Base-by-base conservation (phyloP, 2,329 filamentous ascomycete species). In the Alternaria infectoria region DNA sequence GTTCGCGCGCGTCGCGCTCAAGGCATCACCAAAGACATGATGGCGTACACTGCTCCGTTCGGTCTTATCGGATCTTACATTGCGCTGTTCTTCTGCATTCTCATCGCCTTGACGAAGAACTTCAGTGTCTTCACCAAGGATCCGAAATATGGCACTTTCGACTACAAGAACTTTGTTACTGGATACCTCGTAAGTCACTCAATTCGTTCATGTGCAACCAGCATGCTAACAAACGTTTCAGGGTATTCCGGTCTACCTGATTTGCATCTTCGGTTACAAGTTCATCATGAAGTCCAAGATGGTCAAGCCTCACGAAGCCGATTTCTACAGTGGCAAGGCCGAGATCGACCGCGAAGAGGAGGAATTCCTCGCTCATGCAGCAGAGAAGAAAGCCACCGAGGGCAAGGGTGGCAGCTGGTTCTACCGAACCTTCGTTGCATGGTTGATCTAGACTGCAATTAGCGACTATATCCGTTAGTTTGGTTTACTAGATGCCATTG, bases 61-160 rank as follows among this genome's bases (percentile, higher is more conserved):
- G 91, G 92, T n/a, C 81, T 88, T 40, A 86, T 78, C 65, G 93
- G 92, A 11, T 93, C 90, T 0, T 88, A 88, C 74, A 82, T 83
- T 62, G 90, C 90, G 0, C 84, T 96, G 3, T 82, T 84, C 74
- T 89, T 93, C 81, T 93, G 91, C 81, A 84, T 86, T 73, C 76
- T 96, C 32, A 91, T 96, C 65, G 87, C 90, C 2, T 76, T 96
- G 55, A 95, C 92, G 74, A 96, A 96, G 86, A 94, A 93, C 84
- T 96, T 89, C 80, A 85, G 87, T 59, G 89, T 91, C 62, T 96
- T 96, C 79, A 83, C 88, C 3, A 28, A 80, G 77, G 62, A 79
- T n/a, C 50, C 49, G 8, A 54, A 65, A 15, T 83, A 85, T 60
- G 84, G 84, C 57, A 83, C 83, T 54, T 92, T 92, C 68, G 87